Evolutionary conservation across 768 basidiomycete species (phyloP), one percentile per base, ranked within the genome.

Genomic region (Auricularia sp.): DNA sequence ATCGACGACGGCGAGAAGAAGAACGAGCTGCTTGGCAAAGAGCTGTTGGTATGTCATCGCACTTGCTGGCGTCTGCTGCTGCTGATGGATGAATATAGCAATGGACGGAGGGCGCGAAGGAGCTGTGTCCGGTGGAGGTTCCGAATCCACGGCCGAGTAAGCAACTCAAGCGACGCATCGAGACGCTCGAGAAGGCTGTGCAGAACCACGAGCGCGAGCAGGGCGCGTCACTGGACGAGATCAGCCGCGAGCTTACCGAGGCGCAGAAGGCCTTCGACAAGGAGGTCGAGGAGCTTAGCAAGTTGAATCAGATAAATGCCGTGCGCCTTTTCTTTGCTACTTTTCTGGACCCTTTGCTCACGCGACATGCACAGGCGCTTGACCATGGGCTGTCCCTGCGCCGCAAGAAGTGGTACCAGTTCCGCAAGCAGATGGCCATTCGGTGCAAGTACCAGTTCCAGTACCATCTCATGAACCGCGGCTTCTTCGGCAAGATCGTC

Each of bases 341-440:
- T 10, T 54, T 42, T 47, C 12, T 18, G n/a, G n/a, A 12, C 51
- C 58, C 3, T 7, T 14, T 36, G 11, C 36, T 42, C 35, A 11
- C 34, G 58, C 16, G 14, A 29, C 7, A 53, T 34, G 23, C 16
- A 42, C 3, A 95, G 92, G 81, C 83, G 33, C 79, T 96, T 60
- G 83, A 80, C 68, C 72, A 79, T 4, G 88, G 93, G 0, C 79
- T 94, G 44, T 74, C 81, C 23, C 71, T 78, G 14, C 91, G 95
- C 23, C 74, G 88, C 63, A 73, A 77, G 18, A 84, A 84, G 69
- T 98, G 96, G 95, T 83, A 90, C 64, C 86, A 90, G 64, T 95
- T 95, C 79, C 84, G 95, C 62, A 81, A 85, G 10, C 88, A 92
- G 70, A 94, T 94, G 67, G 89, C 93, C n/a, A 78, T 93, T 35